Evolutionary conservation across 2,329 filamentous ascomycete genomes (phyloP).

Genomic region (Phoma sp.): DNA sequence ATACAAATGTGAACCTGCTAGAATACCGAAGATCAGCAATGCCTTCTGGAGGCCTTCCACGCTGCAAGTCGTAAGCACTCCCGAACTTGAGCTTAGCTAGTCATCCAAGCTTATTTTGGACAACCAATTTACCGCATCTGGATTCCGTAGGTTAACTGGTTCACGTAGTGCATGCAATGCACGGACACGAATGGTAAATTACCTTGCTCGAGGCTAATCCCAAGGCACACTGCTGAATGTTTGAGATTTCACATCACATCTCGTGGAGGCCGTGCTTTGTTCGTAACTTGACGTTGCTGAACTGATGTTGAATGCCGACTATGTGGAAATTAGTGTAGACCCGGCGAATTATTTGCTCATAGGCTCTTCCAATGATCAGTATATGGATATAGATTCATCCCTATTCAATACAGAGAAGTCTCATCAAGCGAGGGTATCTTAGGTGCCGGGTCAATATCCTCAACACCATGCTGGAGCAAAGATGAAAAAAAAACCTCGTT

Average conservation of each 20-base stretch:
- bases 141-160: background rate
- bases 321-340: background rate
- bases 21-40: background rate
- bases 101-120: background rate
- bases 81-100: background rate
- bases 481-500: background rate
- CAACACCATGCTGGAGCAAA: background rate
- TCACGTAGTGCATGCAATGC: background rate
- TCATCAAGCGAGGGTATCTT: conserved; percentile 14
- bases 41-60: conserved; percentile 7
- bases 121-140: background rate
- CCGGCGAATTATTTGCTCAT: too few species aligned
- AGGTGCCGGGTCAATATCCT: background rate
- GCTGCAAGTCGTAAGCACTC: conserved; percentile 1
- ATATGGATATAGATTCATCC: too few species aligned
- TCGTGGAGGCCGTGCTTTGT: background rate
- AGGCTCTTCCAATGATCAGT: background rate
- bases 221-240: conserved; percentile 6
- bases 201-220: conserved; percentile 1
- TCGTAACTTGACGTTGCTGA: background rate
- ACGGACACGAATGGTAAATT: background rate
- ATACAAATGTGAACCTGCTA: background rate
- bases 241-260: too few species aligned
- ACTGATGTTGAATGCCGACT: background rate
- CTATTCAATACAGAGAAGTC: too few species aligned